Conservation (phyloP, 78 protist species). For the Dictyostelium purpureum region DNA sequence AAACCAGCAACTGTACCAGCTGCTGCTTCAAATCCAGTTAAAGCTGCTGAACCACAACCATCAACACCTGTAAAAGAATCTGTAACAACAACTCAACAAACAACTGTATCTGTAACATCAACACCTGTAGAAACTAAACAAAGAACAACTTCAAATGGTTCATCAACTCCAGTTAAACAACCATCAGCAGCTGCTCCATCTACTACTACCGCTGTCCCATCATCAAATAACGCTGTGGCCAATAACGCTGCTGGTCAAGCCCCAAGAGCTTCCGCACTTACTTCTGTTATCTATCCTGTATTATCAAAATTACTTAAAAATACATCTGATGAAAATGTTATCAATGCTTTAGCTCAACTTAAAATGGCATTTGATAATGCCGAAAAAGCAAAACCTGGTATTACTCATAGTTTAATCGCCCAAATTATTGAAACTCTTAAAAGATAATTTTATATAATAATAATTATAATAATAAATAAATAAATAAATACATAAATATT, state of each 20-base stretch:
- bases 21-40: not conserved
- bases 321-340: conserved; percentile 78
- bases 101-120: conserved; percentile 14
- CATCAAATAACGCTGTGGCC: not conserved
- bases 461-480: no score
- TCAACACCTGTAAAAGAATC: conserved; percentile 22
- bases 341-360: conserved; percentile 79
- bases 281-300: conserved; percentile 82
- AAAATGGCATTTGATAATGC: conserved; percentile 86
- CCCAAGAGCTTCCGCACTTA: conserved; percentile 72
- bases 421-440: conserved; percentile 81
- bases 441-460: not conserved
- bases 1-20: not conserved
- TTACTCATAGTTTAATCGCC: conserved; percentile 77
- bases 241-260: conserved; percentile 3
- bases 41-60: not conserved
- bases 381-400: conserved; percentile 84
- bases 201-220: not conserved
- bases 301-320: conserved; percentile 59
- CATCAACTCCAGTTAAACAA: not conserved
- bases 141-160: not conserved
- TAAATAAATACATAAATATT: not conserved
- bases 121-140: not conserved
- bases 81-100: not conserved
- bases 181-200: not conserved